phyloP scores from a whole-genome alignment of 2,329 filamentous ascomycete species.

The Colletotrichum horii region DNA sequence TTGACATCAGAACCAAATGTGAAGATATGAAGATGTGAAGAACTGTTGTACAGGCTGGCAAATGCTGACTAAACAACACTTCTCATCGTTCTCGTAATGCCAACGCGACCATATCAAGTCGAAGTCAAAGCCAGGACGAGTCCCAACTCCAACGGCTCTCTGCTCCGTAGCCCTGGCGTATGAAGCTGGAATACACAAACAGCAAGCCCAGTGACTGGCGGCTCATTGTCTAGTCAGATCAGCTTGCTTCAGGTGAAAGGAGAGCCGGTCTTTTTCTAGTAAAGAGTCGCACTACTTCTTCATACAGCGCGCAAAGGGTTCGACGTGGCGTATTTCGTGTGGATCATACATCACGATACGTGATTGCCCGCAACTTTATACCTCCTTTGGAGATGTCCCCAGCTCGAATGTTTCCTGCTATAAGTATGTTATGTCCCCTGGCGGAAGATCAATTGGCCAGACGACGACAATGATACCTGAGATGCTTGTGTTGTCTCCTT shows the following conservation, averaged over 20 bases:
- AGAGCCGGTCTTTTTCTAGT: too few relatives aligned
- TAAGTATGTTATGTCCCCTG: not conserved
- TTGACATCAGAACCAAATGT: too few relatives aligned
- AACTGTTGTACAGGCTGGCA: too few relatives aligned
- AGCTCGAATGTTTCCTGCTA: rapidly evolving
- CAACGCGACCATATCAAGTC: too few relatives aligned
- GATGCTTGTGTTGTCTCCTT: too few relatives aligned
- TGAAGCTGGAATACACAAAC: not conserved
- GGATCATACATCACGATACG: not conserved
- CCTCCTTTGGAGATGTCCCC: rapidly evolving
- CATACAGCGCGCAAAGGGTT: not conserved
- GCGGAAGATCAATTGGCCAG: rapidly evolving
- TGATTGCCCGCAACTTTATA: not conserved
- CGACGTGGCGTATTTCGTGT: not conserved
- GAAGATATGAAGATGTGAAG: too few relatives aligned
- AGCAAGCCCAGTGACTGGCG: not conserved
- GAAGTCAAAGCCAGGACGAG: not conserved
- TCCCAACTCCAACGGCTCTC: rapidly evolving
- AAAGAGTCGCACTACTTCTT: not conserved
- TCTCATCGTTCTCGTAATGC: too few relatives aligned
- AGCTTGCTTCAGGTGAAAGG: rapidly evolving
- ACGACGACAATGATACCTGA: too few relatives aligned
- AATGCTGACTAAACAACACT: too few relatives aligned
- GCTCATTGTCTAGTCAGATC: rapidly evolving
- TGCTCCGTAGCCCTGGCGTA: rapidly evolving